Evolutionary conservation across 495 filamentous ascomycete species (phyloP), one percentile per base, ranked within the genome.

Genomic region (Xylaria acuta): DNA sequence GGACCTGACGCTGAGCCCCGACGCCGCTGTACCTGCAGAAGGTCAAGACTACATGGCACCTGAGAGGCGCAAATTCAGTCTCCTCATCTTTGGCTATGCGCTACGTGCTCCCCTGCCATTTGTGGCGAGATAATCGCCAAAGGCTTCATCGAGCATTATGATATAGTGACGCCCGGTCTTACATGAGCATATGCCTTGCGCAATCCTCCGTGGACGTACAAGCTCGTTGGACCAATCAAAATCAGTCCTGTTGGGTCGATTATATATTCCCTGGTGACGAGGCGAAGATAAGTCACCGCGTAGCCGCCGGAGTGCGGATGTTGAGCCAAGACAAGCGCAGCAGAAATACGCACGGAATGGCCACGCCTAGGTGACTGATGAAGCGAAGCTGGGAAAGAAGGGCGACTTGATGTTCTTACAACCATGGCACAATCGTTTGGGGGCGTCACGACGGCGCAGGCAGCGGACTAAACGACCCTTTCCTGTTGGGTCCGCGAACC

Each of bases 1-100:
- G 60, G 73, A 22, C 22, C 73, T 45, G 74, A 51, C 56, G 68
- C 75, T 45, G 47, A 81, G 82, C 67, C 81, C n/a, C 84, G 27
- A 79, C 85, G 27, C 81, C 84, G 75, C 85, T 82, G 74, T 83
- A 84, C 67, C 83, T 82, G 5, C 83, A 88, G 53, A 84, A 81
- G 56, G 88, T 80, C 36, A 79, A 82, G 73, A 73, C 41, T 64
- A 56, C 3, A 30, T 69, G 56, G 75, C 71, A 69, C 20, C 66
- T 60, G 75, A 75, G 34, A 75, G 51, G 60, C 78, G 80, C 20
- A 82, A 78, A 77, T 91, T 90, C 80, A 89, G 90, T 30, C 88
- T 91, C 5, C 85, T 92, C 76, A 80, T 92, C 51, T 92, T 93
- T 79, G 91, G 88, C 43, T 91, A 92, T 75, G 91, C 90, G n/a